Evolutionary conservation across 164 flowering plant genomes (phyloP).

Genomic region (Stephania cephalantha): DNA sequence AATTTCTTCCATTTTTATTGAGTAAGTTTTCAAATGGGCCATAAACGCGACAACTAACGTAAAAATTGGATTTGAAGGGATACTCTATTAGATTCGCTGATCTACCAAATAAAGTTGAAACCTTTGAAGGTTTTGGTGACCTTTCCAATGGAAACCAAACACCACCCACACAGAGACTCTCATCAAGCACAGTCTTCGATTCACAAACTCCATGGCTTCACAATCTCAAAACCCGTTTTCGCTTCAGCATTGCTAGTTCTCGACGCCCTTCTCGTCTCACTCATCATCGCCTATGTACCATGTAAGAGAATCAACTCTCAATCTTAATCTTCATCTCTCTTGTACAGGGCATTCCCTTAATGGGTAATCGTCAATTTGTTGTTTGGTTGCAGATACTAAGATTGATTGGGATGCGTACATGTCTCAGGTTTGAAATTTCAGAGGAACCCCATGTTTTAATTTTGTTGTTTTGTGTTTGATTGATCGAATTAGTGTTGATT

Average conservation of each 20-base stretch:
- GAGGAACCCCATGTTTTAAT: background rate
- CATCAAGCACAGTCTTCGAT: background rate
- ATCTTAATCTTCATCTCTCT: background rate
- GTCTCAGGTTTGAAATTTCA: slow-evolving; percentile 58
- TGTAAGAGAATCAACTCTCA: slow-evolving; percentile 40
- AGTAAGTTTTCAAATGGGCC: no score
- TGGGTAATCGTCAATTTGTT: slow-evolving; percentile 9
- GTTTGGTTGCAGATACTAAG: slow-evolving; percentile 68
- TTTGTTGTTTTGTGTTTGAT: background rate
- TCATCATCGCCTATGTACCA: slow-evolving; percentile 75
- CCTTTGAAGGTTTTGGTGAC: background rate
- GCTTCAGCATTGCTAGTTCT: slow-evolving; percentile 43
- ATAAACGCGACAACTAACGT: no score
- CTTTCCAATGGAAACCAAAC: slow-evolving; percentile 4
- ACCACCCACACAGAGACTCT: background rate
- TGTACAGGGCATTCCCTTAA: background rate
- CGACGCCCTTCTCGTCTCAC: slow-evolving; percentile 62
- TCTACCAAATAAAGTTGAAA: background rate
- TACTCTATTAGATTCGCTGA: no score
- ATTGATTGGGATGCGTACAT: slow-evolving; percentile 99
- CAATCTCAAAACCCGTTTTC: slow-evolving; percentile 36
- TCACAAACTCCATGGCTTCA: slow-evolving; percentile 4
- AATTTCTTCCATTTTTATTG: no score
- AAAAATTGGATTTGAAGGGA: no score
- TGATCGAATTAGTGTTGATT: background rate